Evolutionary conservation across 805 yeast genomes (phyloP), one percentile per base, ranked within the genome.

Genomic region (Barnettozyma pratensis): DNA sequence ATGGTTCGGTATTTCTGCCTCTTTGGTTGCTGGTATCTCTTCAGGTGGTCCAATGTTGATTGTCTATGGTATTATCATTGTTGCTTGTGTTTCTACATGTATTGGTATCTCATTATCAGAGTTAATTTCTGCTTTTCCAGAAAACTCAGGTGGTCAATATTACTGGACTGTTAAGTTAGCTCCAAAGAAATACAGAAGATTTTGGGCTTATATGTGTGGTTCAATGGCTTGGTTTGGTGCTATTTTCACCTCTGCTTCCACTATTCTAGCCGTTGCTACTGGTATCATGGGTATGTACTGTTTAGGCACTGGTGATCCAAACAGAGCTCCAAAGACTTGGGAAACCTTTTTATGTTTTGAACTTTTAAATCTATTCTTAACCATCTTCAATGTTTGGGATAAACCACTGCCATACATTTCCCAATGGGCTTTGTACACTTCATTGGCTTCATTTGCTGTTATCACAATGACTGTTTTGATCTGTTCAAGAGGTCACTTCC

Each of bases 151-250:
- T 42, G 83, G 83, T 27, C 81, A 76, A 51, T 76, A 76, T 57
- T 77, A 73, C 50, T 79, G 84, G 83, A 75, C 81, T 4, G 67
- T 71, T 58, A 69, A 73, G 37, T 58, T 78, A 46, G 77, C 81
- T 5, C 80, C 80, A 25, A 65, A 64, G 31, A 56, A 53, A 10
- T 53, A 49, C 43, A 58, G 50, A 37, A 50, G 60, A 12, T 73
- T 75, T 41, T 62, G 66, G 54, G 75, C 80, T 7, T 81, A 73
- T 55, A 52, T 72, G 63, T 77, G 81, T 52, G 85, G 85, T 26
- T 72, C 80, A 32, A 69, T 78, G 52, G 83, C 82, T 35, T 77
- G 79, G 75, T 74, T 77, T 28, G 85, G 85, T n/a, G 62, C 84
- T 1, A 66, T 81, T 7, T 81, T 81, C 61, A 78, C 85, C 19